These are phyloP conservation scores for Kregervanrija delftensis DNA, from an alignment of 805 yeast species.

Conservation along the genomic window DNA sequence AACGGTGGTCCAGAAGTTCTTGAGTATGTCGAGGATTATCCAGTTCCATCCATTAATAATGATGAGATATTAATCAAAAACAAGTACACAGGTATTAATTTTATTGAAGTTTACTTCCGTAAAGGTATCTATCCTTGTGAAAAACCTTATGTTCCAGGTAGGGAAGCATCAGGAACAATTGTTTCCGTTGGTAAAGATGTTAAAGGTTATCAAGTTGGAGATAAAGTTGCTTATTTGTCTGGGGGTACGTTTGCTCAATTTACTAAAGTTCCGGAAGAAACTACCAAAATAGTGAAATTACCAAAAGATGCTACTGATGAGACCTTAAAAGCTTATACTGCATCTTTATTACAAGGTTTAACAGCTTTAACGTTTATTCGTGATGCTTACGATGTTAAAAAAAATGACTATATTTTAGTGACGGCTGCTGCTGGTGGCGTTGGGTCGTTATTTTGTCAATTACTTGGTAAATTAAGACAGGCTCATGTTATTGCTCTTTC, in stretches of 20 bases:
- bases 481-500: slow-evolving; percentile 84
- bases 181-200: slow-evolving; percentile 59
- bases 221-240: slow-evolving; percentile 55
- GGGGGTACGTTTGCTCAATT: slow-evolving; percentile 66
- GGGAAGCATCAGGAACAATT: slow-evolving; percentile 64
- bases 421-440: slow-evolving; percentile 98
- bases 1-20: slow-evolving; percentile 55
- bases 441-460: slow-evolving; percentile 65
- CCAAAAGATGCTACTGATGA: slow-evolving; percentile 43
- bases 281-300: slow-evolving; percentile 37
- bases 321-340: slow-evolving; percentile 49
- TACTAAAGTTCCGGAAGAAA: slow-evolving; percentile 38
- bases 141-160: slow-evolving; percentile 62
- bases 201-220: slow-evolving; percentile 53
- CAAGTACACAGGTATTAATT: slow-evolving; percentile 73
- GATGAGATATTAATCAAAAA: slow-evolving; percentile 67
- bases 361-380: slow-evolving; percentile 69
- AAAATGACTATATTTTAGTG: slow-evolving; percentile 66
- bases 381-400: slow-evolving; percentile 59
- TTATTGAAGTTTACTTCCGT: slow-evolving; percentile 78
- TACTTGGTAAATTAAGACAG: slow-evolving; percentile 48
- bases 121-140: slow-evolving; percentile 62
- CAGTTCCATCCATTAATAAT: slow-evolving; percentile 50
- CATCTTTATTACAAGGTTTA: slow-evolving; percentile 60
- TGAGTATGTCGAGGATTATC: slow-evolving; percentile 42